phyloP scores from a whole-genome alignment of 768 basidiomycete genomes.

The Inosperma sp. region DNA sequence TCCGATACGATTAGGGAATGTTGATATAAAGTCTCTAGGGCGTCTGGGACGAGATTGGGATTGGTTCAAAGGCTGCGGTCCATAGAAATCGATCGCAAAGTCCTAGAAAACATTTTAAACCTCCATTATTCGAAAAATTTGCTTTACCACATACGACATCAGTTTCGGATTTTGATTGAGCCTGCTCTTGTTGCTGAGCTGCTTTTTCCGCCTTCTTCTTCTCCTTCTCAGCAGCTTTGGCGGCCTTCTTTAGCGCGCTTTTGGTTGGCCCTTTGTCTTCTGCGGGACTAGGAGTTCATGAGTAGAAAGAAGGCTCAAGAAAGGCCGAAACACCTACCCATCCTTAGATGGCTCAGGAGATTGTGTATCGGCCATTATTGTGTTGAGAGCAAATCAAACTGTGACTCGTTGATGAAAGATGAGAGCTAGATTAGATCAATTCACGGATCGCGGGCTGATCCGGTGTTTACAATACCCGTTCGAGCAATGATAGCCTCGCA shows the following conservation, averaged over 20 bases:
- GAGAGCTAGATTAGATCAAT: slow-evolving; percentile 13
- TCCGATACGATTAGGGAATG: slow-evolving; percentile 62
- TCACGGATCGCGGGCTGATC: too few species aligned
- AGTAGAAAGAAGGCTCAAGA: not conserved
- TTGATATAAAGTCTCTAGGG: slow-evolving; percentile 57
- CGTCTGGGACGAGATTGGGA: slow-evolving; percentile 72
- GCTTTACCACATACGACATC: slow-evolving; percentile 32
- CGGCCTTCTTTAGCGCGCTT: slow-evolving; percentile 85
- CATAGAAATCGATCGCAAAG: slow-evolving; percentile 75
- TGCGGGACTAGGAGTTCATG: slow-evolving; percentile 9
- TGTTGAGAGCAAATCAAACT: slow-evolving; percentile 4
- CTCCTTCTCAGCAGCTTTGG: slow-evolving; percentile 88
- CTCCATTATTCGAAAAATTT: slow-evolving; percentile 7
- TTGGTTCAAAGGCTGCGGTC: slow-evolving; percentile 84
- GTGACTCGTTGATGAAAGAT: slow-evolving; percentile 13
- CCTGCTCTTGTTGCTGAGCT: slow-evolving; percentile 66
- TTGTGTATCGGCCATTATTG: slow-evolving; percentile 32
- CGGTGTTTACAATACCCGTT: too few species aligned
- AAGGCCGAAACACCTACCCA: slow-evolving; percentile 20
- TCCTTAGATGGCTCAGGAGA: slow-evolving; percentile 22
- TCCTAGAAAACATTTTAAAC: slow-evolving; percentile 46
- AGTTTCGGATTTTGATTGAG: slow-evolving; percentile 61
- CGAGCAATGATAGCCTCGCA: too few species aligned
- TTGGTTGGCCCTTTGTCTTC: slow-evolving; percentile 61
- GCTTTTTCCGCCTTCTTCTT: slow-evolving; percentile 84